These are phyloP conservation scores for Lipomyces mesembrius DNA, from an alignment of 805 yeast species.

Conservation along the genomic window DNA sequence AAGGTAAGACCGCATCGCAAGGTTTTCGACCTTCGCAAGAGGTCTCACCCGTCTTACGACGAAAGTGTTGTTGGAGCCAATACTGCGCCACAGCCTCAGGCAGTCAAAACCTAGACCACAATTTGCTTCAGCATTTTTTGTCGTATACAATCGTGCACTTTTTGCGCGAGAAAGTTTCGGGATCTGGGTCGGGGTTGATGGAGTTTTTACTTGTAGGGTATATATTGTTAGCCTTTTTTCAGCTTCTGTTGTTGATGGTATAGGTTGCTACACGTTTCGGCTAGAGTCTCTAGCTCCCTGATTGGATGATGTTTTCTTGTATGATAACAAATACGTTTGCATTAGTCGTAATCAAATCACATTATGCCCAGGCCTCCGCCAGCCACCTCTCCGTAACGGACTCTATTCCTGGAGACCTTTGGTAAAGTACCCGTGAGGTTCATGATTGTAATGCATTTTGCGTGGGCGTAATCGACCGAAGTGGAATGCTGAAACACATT, in stretches of 20 bases:
- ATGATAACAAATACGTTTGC: neutral
- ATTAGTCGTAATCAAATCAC: neutral
- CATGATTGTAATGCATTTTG: neutral
- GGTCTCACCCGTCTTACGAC: neutral
- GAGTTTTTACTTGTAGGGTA: neutral
- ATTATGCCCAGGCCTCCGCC: no score
- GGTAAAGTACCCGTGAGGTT: neutral
- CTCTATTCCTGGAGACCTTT: neutral
- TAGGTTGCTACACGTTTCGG: neutral
- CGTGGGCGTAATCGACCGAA: neutral
- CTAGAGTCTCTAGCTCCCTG: neutral
- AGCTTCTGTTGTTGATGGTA: neutral
- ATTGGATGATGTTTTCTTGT: neutral
- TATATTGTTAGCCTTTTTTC: neutral
- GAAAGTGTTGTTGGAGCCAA: neutral
- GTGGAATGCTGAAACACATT: conserved; percentile 12
- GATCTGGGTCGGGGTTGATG: conserved; percentile 1
- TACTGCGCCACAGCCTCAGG: conserved; percentile 2
- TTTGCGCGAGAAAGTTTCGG: neutral
- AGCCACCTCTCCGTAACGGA: no score
- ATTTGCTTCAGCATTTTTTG: neutral
- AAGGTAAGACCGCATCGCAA: conserved; percentile 28
- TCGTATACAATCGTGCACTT: neutral
- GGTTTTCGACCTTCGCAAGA: conserved; percentile 30
- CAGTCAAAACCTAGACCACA: conserved; percentile 10